Evolutionary conservation across 495 filamentous ascomycete genomes (phyloP).

Genomic region (Neurospora sp.): DNA sequence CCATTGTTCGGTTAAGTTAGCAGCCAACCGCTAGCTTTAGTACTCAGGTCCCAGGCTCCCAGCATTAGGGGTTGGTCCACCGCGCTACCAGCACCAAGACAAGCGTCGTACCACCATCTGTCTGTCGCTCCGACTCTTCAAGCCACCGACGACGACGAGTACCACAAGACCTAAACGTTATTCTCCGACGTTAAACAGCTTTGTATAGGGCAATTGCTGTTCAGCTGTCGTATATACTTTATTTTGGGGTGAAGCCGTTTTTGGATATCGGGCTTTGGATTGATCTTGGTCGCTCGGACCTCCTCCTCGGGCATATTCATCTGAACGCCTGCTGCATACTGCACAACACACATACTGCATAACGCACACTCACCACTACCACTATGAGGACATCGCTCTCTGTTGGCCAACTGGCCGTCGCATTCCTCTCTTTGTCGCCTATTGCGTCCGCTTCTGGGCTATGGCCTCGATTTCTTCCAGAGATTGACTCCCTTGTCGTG

Average conservation of each 20-base stretch:
- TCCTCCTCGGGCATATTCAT: background rate
- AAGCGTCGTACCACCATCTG: slow-evolving; percentile 15
- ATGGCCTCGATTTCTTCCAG: slow-evolving; percentile 29
- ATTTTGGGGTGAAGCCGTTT: background rate
- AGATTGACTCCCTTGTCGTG: slow-evolving; percentile 27
- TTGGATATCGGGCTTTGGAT: background rate
- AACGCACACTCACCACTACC: background rate
- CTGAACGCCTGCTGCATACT: background rate
- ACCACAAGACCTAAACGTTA: slow-evolving; percentile 5
- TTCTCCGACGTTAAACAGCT: slow-evolving; percentile 18
- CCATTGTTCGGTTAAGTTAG: slow-evolving; percentile 1
- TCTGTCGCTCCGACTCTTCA: slow-evolving; percentile 3
- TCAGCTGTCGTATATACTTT: background rate
- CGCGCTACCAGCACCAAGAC: slow-evolving; percentile 4
- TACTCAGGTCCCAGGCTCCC: background rate
- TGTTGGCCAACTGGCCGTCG: slow-evolving; percentile 21
- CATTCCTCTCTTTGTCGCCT: slow-evolving; percentile 24
- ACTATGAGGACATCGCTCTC: slow-evolving; percentile 19
- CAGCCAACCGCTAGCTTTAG: background rate
- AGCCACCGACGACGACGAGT: slow-evolving; percentile 5
- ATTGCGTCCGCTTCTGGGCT: slow-evolving; percentile 21
- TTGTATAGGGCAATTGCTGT: background rate
- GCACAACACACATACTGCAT: background rate
- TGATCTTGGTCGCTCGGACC: background rate
- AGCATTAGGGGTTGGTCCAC: slow-evolving; percentile 14